Percentiles rank a stretch among this genome's conserved stretches.
Evolutionary conservation across 257 asterid genomes (phyloP).

Genomic region (Haberlea rhodopensis): DNA sequence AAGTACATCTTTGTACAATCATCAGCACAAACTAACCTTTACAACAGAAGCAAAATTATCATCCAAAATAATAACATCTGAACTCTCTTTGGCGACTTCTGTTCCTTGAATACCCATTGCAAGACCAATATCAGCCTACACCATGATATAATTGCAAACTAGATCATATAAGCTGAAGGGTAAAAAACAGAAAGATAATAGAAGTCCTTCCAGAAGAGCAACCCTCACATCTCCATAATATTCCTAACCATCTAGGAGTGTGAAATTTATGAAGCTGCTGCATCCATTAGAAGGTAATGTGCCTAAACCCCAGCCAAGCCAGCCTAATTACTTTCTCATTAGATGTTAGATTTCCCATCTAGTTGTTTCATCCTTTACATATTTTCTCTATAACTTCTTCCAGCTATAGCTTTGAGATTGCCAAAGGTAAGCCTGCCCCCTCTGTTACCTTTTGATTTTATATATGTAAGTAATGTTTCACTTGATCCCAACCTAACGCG

Average conservation of each 20-base stretch:
- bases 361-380: too few species aligned
- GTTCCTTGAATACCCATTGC: slow-evolving; percentile 68
- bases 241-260: background rate
- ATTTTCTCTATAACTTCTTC: background rate
- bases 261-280: background rate
- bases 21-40: slow-evolving; percentile 55
- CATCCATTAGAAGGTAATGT: background rate
- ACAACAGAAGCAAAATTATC: slow-evolving; percentile 79
- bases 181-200: slow-evolving; percentile 1
- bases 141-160: slow-evolving; percentile 20
- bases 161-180: slow-evolving; percentile 18
- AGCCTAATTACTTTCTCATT: background rate
- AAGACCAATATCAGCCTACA: slow-evolving; percentile 73
- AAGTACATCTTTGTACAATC: background rate
- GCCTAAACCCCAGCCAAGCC: background rate
- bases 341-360: too few species aligned
- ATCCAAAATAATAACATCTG: slow-evolving; percentile 51
- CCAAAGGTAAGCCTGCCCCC: too few species aligned
- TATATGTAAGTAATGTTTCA: too few species aligned
- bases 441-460: too few species aligned
- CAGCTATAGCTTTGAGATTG: too few species aligned
- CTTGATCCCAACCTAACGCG: too few species aligned
- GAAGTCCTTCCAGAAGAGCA: slow-evolving; percentile 17
- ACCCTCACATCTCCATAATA: slow-evolving; percentile 1
- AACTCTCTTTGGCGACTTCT: slow-evolving; percentile 66